Evolutionary conservation across 441 rosid species (phyloP).

Genomic region (Metrosideros polymorpha): DNA sequence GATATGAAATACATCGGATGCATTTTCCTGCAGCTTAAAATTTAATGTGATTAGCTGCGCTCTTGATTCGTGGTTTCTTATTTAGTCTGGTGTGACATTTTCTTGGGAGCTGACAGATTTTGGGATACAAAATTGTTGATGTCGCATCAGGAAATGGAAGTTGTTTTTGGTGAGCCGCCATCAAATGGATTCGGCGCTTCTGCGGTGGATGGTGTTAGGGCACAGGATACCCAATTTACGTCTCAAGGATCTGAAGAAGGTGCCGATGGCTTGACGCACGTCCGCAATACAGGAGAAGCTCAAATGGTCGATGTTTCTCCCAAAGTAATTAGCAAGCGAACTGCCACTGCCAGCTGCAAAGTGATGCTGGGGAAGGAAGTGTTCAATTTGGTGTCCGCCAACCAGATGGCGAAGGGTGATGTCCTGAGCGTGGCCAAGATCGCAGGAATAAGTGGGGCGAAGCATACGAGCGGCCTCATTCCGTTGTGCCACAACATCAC

Average conservation of each 20-base stretch:
- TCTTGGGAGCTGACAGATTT: background rate
- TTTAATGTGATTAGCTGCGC: background rate
- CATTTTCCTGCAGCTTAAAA: background rate
- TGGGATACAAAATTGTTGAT: background rate
- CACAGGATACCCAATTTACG: constrained; percentile 9
- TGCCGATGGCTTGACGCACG: constrained; percentile 39
- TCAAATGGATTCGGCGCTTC: constrained; percentile 17
- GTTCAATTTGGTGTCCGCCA: constrained; percentile 68
- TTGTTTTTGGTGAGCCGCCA: constrained; percentile 53
- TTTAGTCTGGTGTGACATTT: background rate
- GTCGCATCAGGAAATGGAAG: constrained; percentile 65
- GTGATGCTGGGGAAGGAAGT: constrained; percentile 61
- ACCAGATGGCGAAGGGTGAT: constrained; percentile 87
- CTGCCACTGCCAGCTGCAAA: constrained; percentile 69
- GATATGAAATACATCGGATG: background rate
- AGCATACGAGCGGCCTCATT: constrained; percentile 71
- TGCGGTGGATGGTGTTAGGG: background rate
- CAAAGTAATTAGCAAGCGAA: constrained; percentile 52
- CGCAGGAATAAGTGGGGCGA: constrained; percentile 85
- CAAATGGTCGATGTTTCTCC: constrained; percentile 92
- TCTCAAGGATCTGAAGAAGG: constrained; percentile 8
- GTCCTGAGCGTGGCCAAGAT: constrained; percentile 85
- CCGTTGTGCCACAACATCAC: constrained; percentile 78
- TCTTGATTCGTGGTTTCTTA: background rate
- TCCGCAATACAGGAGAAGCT: constrained; percentile 59